Evolutionary conservation across 2,329 filamentous ascomycete species (phyloP).

Genomic region (Aotearoamyces nothofagi): DNA sequence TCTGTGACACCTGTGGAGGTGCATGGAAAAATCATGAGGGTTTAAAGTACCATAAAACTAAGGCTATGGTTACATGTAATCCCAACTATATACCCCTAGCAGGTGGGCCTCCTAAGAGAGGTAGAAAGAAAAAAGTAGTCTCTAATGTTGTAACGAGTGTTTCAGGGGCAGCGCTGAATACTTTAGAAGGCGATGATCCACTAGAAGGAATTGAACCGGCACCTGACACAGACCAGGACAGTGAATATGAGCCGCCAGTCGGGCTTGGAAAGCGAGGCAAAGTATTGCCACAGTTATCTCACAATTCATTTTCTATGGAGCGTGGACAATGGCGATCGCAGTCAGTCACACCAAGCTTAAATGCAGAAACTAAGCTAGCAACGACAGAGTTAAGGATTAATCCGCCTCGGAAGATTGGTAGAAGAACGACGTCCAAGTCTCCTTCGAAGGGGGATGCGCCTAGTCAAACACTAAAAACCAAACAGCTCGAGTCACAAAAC

Average conservation of each 20-base stretch:
- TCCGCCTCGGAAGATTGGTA: background rate
- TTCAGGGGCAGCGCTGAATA: background rate
- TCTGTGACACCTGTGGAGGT: conserved; percentile 14
- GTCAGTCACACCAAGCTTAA: too few species aligned
- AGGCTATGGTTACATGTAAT: conserved; percentile 18
- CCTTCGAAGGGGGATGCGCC: too few species aligned
- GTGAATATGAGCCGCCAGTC: too few species aligned
- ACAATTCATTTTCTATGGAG: too few species aligned
- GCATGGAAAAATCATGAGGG: conserved; percentile 19
- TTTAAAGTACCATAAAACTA: conserved; percentile 18
- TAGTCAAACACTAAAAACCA: background rate
- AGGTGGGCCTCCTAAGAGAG: conserved; percentile 4
- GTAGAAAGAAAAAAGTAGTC: conserved; percentile 2
- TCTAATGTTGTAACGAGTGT: background rate
- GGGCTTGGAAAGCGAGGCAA: too few species aligned
- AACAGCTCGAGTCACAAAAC: background rate
- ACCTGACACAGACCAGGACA: too few species aligned
- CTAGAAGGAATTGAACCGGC: too few species aligned
- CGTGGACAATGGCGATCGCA: too few species aligned
- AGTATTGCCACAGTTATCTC: too few species aligned
- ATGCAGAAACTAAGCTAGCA: background rate
- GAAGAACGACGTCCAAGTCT: background rate
- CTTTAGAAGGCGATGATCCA: background rate
- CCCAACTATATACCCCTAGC: conserved; percentile 11
- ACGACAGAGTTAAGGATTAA: too few species aligned